Base-by-base conservation (phyloP, 139 green algal species). In the Volvox reticuliferus region DNA sequence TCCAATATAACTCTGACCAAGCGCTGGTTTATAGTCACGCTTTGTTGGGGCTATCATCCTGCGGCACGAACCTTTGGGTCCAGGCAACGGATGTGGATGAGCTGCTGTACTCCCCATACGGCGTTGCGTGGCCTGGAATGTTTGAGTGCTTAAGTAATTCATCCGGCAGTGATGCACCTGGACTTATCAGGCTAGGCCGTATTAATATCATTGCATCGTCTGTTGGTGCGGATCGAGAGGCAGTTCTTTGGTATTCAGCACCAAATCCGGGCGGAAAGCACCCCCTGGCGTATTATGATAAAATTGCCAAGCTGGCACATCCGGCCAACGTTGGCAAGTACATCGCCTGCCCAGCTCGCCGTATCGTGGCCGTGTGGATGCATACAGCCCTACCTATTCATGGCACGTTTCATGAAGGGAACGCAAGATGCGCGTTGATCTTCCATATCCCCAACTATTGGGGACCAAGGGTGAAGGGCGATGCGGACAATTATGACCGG, bases 391-490 rank as follows among this genome's bases (percentile, higher is more conserved):
- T 76, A n/a, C 68, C 68, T 12, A n/a, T 76, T 13, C 68, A 76
- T 76, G 68, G 68, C 68, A 76, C 68, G 2, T 76, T 28, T 28
- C 68, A 76, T 76, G 68, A 28, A n/a, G 68, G 6, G 6, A 12
- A 76, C 12, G 68, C 68, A 35, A 81, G 75, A 32, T 81, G 75
- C 35, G 75, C n/a, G 28, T 37, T 36, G 2, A 30, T 36, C 68
- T n/a, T 76, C 68, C 68, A 76, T n/a, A 33, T 76, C 24, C 68
- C 68, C 68, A 76, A 76, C 68, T 76, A 76, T n/a, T 76, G 68
- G 68, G 26, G 68, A 32, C 75, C n/a, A 20, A 24, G 28, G 75
- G 21, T 32, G 35, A 20, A 50, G n/a, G 75, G 21, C 9, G 75
- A 35, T 81, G 28, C 75, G 17, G 75, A 35, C 37, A 3, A 17